Evolutionary conservation across 495 filamentous ascomycete genomes (phyloP).

Genomic region (Lasiosphaeris hirsuta): DNA sequence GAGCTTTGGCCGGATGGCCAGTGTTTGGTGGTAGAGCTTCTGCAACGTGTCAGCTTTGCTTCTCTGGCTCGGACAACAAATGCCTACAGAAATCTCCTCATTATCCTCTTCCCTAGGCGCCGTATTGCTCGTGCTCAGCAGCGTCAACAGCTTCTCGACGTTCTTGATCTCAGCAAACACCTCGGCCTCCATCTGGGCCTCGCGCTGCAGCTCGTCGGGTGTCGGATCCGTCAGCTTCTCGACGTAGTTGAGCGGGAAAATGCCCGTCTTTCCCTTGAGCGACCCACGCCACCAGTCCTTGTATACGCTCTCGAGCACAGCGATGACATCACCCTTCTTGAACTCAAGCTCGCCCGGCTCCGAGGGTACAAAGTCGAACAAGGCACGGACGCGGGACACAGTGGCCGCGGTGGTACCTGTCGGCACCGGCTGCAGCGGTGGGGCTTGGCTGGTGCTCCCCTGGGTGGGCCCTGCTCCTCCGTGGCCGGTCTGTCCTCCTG

Average conservation of each 20-base stretch:
- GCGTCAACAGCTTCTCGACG: conserved; percentile 90
- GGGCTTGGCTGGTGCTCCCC: conserved; percentile 26
- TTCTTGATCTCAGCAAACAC: conserved; percentile 99
- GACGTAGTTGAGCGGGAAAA: conserved; percentile 98
- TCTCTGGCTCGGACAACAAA: neutral
- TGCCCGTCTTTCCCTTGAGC: conserved; percentile 88
- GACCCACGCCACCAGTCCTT: conserved; percentile 99
- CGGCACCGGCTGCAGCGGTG: conserved; percentile 38
- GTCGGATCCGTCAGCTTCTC: conserved; percentile 96
- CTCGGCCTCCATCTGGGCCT: conserved; percentile 95
- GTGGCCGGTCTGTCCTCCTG: conserved; percentile 22
- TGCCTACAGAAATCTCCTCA: conserved; percentile 80
- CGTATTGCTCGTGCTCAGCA: conserved; percentile 90
- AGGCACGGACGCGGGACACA: conserved; percentile 86
- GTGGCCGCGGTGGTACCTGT: conserved; percentile 88
- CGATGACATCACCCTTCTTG: conserved; percentile 94
- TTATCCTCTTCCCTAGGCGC: conserved; percentile 84
- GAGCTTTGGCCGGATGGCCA: conserved; percentile 92
- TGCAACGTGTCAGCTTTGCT: conserved; percentile 26
- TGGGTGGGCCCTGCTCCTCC: conserved; percentile 16
- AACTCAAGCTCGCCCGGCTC: conserved; percentile 95
- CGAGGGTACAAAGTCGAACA: conserved; percentile 92
- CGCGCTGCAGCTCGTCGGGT: conserved; percentile 86
- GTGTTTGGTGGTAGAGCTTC: conserved; percentile 87
- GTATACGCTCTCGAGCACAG: conserved; percentile 93